Base-by-base conservation (phyloP, 2,329 filamentous ascomycete genomes). In the Mycosphaerella sp. region DNA sequence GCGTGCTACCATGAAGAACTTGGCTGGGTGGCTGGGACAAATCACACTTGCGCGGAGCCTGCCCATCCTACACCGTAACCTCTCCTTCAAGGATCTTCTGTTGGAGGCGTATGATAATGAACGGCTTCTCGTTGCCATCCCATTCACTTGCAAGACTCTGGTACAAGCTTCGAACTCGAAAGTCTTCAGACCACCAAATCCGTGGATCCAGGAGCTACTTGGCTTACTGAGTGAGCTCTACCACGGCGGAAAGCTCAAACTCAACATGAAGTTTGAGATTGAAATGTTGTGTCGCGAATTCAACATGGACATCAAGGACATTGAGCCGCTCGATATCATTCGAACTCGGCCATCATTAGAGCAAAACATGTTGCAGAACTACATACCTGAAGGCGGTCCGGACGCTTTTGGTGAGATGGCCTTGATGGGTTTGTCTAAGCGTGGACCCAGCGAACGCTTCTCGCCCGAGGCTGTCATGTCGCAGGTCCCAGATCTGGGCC, bases 231-330 rank as follows among this genome's bases (percentile, higher is more conserved):
- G 95, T 64, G 95, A 98, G 67, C 79, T 98, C 3, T 98, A 98
- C 66, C 86, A 95, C 66, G 87, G 87, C 65, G 89, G 89, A 11
- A 92, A 96, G 64, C 76, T 98, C 53, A 97, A 97, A 70, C 80
- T 98, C 38, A 97, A 97, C 63, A 84, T 95, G 48, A 98, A 97
- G 66, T 98, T 98, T 64, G 93, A 98, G 71, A 97, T 98, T 54
- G 93, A 98, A 71, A 91, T 98, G 26, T 79, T 98, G 23, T 98
- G 91, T 76, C 95, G 95, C 68, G 91, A 91, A 10, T 76, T 98
- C 12, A 86, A 85, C 51, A 78, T 97, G n/a, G 90, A 97, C 59
- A 87, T 95, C 72, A 95, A 95, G 73, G 85, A 81, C 55, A 90
- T 97, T 58, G 87, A 95, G 63, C 89, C 92, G 0, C 89, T 91